These are phyloP conservation scores for Speleostelium caveatum DNA, from an alignment of 78 protist species.

Conservation along the genomic window DNA sequence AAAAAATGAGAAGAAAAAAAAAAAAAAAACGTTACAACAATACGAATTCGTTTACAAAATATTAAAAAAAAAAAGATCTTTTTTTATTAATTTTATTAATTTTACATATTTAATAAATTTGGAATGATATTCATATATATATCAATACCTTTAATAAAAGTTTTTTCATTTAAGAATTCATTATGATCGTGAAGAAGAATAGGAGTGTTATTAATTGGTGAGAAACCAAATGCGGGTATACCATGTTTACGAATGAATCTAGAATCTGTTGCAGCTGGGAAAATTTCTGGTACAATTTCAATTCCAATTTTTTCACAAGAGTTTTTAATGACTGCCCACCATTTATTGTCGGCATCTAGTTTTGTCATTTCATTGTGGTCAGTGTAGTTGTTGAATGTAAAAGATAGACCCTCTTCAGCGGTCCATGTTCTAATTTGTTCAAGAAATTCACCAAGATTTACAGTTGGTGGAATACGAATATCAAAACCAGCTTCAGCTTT, in stretches of 20 bases:
- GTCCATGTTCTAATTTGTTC: constrained; percentile 80
- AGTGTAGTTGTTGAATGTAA: constrained; percentile 46
- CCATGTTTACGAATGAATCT: constrained; percentile 85
- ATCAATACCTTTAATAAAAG: constrained; percentile 84
- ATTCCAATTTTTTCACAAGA: constrained; percentile 26
- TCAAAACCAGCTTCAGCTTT: constrained; percentile 89
- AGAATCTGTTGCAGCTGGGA: constrained; percentile 95
- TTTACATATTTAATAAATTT: constrained; percentile 51
- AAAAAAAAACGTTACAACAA: neutral
- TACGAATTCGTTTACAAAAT: neutral
- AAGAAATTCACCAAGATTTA: constrained; percentile 51
- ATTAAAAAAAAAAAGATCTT: neutral
- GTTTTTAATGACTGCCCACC: constrained; percentile 49
- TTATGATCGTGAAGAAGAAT: constrained; percentile 95
- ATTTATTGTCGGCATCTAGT: constrained; percentile 37
- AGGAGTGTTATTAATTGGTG: constrained; percentile 90
- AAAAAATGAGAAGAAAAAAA: constrained; percentile 8
- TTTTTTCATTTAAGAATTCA: constrained; percentile 84
- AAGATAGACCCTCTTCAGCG: constrained; percentile 71
- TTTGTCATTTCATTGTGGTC: constrained; percentile 45
- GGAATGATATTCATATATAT: constrained; percentile 81
- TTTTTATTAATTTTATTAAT: neutral
- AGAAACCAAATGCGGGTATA: constrained; percentile 92
- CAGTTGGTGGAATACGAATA: constrained; percentile 88
- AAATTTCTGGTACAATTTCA: constrained; percentile 76